phyloP scores from a whole-genome alignment of 2,329 filamentous ascomycete genomes.

The Botryotinia narcissicola region DNA sequence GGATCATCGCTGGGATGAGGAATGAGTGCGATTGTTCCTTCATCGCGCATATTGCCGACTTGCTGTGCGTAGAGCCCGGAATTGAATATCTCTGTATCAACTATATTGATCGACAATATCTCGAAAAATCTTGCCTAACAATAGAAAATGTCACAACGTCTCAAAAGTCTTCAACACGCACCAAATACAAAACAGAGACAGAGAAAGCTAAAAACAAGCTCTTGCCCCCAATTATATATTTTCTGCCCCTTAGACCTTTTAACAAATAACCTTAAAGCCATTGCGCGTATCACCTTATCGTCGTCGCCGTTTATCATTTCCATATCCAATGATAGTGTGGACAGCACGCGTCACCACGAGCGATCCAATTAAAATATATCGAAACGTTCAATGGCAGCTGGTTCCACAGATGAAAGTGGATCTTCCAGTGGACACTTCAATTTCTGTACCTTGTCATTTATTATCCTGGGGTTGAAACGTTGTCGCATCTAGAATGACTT shows the following conservation, averaged over 20 bases:
- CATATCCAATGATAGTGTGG: not conserved
- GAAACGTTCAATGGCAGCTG: not conserved
- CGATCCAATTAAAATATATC: not conserved
- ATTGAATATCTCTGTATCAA: not conserved
- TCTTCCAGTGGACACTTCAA: not conserved
- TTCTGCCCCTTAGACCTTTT: not conserved
- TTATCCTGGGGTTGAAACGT: not conserved
- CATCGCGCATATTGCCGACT: not conserved
- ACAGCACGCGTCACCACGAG: not conserved
- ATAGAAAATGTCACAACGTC: not conserved
- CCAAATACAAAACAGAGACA: not conserved
- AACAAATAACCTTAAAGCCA: not conserved
- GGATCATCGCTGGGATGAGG: conserved; percentile 49
- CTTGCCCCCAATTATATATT: not conserved
- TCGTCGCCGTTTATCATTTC: not conserved
- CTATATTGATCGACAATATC: not conserved
- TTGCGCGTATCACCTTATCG: not conserved
- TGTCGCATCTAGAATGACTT: not conserved
- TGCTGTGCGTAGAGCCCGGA: not conserved
- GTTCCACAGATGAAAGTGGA: not conserved
- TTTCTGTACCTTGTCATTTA: not conserved
- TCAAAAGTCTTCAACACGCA: not conserved
- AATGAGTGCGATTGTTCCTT: conserved; percentile 22
- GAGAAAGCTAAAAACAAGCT: not conserved
- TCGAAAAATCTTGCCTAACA: not conserved